A percentile compares a stretch with the other conserved stretches of the same genome.
Evolutionary conservation across 371 early-diverging fungal genomes (phyloP).

Genomic region (Dinochytrium kinnereticum): DNA sequence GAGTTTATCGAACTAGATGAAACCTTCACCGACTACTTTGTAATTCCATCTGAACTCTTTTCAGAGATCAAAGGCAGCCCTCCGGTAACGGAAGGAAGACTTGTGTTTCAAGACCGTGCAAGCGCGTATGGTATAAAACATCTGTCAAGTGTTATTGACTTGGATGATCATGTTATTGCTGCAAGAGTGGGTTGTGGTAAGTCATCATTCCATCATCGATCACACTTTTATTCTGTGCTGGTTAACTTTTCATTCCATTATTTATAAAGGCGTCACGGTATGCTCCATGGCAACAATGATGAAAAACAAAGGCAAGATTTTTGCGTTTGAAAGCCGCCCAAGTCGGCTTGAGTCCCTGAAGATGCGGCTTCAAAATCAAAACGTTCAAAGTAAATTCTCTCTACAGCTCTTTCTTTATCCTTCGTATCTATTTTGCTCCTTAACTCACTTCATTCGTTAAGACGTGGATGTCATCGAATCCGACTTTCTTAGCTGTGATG

Average conservation of each 20-base stretch:
- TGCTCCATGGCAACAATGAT: constrained; percentile 88
- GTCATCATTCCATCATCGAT: not conserved
- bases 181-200: constrained; percentile 63
- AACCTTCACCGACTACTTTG: constrained; percentile 80
- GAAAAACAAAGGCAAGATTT: constrained; percentile 85
- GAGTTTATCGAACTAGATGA: constrained; percentile 57
- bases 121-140: constrained; percentile 48
- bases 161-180: constrained; percentile 76
- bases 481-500: constrained; percentile 73
- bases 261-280: constrained; percentile 85
- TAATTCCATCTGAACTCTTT: constrained; percentile 72
- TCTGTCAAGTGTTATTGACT: constrained; percentile 25
- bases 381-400: constrained; percentile 79
- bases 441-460: constrained; percentile 47
- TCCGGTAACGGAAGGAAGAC: constrained; percentile 71
- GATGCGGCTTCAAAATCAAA: constrained; percentile 73
- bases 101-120: constrained; percentile 96
- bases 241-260: not conserved
- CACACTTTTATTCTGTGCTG: too few relatives aligned
- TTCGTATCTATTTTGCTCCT: too few relatives aligned
- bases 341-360: constrained; percentile 80
- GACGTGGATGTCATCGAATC: constrained; percentile 67
- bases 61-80: constrained; percentile 84
- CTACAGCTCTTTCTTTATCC: constrained; percentile 19
- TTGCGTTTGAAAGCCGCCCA: constrained; percentile 90